These are phyloP conservation scores for Gloeopeniophorella convolvens DNA, from an alignment of 768 basidiomycete species.

Conservation along the genomic window DNA sequence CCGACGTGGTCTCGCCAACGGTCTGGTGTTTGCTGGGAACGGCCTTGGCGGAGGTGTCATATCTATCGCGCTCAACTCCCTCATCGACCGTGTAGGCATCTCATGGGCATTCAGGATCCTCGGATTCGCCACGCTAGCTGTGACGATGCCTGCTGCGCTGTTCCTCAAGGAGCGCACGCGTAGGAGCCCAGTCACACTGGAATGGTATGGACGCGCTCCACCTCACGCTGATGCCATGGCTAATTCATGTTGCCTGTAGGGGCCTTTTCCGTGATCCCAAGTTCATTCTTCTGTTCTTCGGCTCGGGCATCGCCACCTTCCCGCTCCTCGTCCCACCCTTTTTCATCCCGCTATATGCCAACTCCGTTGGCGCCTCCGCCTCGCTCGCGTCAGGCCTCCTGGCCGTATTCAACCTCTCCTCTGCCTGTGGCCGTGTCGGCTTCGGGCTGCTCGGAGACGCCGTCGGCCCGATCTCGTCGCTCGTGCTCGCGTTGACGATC, in stretches of 20 bases:
- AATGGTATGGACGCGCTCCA: constrained; percentile 25
- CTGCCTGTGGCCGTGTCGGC: constrained; percentile 29
- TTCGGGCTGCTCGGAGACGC: constrained; percentile 27
- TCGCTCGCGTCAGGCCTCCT: constrained; percentile 27
- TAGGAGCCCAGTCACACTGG: constrained; percentile 21
- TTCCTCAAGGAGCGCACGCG: constrained; percentile 24
- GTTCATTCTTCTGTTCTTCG: constrained; percentile 27
- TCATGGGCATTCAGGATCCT: constrained; percentile 31
- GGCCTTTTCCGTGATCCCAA: constrained; percentile 28
- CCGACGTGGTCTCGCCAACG: constrained; percentile 30
- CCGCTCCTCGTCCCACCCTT: constrained; percentile 33
- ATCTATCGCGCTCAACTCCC: constrained; percentile 26
- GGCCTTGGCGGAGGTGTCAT: constrained; percentile 30
- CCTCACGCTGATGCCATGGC: no score
- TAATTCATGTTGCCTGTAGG: constrained; percentile 17
- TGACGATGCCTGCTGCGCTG: constrained; percentile 26
- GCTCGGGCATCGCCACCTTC: constrained; percentile 31
- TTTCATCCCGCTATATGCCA: constrained; percentile 33
- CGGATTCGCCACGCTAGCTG: constrained; percentile 25
- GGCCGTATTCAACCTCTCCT: constrained; percentile 31
- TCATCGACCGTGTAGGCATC: constrained; percentile 26
- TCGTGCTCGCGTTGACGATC: constrained; percentile 26
- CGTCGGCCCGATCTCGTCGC: constrained; percentile 28
- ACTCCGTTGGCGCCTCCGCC: constrained; percentile 24
- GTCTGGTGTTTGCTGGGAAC: constrained; percentile 29